Conservation (phyloP, 2,329 filamentous ascomycete genomes). For the Fusarium sublunatum region DNA sequence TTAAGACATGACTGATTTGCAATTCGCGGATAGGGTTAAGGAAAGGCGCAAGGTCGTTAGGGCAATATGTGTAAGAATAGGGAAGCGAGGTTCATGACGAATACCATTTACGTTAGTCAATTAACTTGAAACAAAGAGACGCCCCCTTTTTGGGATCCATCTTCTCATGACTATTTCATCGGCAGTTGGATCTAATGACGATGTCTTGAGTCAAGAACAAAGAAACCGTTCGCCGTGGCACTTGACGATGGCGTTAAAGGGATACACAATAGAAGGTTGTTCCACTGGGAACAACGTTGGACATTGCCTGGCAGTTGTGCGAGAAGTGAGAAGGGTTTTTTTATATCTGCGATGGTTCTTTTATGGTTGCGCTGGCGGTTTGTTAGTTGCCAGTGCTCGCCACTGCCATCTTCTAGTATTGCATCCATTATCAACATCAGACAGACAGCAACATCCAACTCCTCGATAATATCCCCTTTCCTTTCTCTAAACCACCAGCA, state of each 20-base stretch:
- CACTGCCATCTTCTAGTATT: slow-evolving; percentile 11
- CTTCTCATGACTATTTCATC: background rate
- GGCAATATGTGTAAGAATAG: slow-evolving; percentile 22
- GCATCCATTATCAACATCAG: background rate
- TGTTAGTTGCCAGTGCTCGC: slow-evolving; percentile 17
- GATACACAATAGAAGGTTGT: slow-evolving; percentile 24
- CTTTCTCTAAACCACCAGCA: too few species aligned
- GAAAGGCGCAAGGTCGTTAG: slow-evolving; percentile 25
- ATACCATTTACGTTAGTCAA: slow-evolving; percentile 26
- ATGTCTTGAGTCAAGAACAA: slow-evolving; percentile 32
- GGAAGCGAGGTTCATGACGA: slow-evolving; percentile 14
- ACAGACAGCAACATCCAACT: background rate
- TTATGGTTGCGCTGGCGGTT: background rate
- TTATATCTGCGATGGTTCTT: background rate
- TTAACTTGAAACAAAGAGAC: slow-evolving; percentile 27
- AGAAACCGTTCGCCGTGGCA: slow-evolving; percentile 29
- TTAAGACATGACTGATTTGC: slow-evolving; percentile 1
- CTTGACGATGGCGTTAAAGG: slow-evolving; percentile 11
- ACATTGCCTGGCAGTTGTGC: background rate
- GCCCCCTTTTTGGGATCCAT: background rate
- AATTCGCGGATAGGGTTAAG: slow-evolving; percentile 5
- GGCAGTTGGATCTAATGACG: slow-evolving; percentile 9
- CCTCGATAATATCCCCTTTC: too few species aligned
- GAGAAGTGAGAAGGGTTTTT: background rate
- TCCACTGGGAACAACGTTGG: slow-evolving; percentile 18